Evolutionary conservation across 768 basidiomycete species (phyloP).

Genomic region (Mrakia hoshinonis): DNA sequence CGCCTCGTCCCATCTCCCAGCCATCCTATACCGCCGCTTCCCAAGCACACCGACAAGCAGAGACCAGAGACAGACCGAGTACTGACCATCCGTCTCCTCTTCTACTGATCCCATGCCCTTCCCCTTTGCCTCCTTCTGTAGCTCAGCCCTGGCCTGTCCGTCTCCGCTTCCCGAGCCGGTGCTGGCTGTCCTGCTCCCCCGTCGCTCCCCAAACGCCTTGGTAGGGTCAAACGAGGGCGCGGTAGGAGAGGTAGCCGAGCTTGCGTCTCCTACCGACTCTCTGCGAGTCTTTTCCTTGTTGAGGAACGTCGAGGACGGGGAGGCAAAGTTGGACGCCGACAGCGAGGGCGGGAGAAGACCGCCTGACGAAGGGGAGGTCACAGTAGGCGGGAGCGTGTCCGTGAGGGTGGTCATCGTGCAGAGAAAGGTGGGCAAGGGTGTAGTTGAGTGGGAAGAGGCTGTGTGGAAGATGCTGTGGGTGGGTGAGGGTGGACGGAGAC

Average conservation of each 20-base stretch:
- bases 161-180: no score
- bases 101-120: background rate
- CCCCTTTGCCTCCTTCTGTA: background rate
- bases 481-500: no score
- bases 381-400: background rate
- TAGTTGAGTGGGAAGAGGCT: no score
- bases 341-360: background rate
- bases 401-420: background rate
- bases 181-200: no score
- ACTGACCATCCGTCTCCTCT: background rate
- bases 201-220: constrained; percentile 4
- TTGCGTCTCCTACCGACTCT: background rate
- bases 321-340: background rate
- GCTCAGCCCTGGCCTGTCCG: background rate
- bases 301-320: background rate
- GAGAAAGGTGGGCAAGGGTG: no score
- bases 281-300: background rate
- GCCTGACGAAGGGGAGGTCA: background rate
- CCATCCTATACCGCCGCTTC: no score
- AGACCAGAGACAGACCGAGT: background rate
- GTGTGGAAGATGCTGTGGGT: no score
- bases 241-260: background rate
- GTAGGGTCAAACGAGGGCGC: background rate
- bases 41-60: background rate
- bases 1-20: no score